A percentile compares a stretch with the other conserved stretches of the same genome.
phyloP scores from a whole-genome alignment of 1,284 basidiomycete genomes.

The Heterobasidion occidentale region DNA sequence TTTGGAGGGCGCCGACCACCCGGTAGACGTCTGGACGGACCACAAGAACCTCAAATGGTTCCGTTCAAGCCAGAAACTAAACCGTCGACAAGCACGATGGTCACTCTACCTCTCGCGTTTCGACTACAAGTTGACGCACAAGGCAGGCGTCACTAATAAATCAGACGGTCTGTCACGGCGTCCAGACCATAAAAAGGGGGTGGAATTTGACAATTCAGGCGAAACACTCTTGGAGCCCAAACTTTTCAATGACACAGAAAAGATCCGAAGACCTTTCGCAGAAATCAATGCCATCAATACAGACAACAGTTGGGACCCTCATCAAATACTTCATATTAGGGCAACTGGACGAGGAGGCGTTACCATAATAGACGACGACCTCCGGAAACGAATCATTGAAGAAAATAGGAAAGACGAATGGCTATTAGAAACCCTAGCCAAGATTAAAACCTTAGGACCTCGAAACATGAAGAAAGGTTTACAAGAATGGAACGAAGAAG shows the following conservation, averaged over 20 bases:
- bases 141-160: not conserved
- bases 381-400: too few species aligned
- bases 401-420: too few species aligned
- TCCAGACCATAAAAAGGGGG: not conserved
- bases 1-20: conserved; percentile 5
- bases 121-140: not conserved
- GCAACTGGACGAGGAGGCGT: too few species aligned
- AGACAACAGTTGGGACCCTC: too few species aligned
- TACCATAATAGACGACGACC: too few species aligned
- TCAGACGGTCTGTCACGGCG: not conserved
- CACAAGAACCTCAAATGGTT: conserved; percentile 21
- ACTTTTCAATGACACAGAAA: not conserved
- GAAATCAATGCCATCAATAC: too few species aligned
- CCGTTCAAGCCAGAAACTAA: conserved; percentile 9
- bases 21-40: conserved; percentile 16
- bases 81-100: conserved; percentile 13
- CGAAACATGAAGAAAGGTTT: too few species aligned
- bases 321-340: too few species aligned
- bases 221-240: not conserved
- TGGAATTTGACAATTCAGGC: not conserved
- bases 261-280: too few species aligned
- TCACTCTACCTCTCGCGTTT: not conserved
- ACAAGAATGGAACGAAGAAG: too few species aligned
- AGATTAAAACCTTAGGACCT: too few species aligned
- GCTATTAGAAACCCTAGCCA: too few species aligned